Evolutionary conservation across 352 stramenopile species (phyloP).

Genomic region (Phytophthora meadii): DNA sequence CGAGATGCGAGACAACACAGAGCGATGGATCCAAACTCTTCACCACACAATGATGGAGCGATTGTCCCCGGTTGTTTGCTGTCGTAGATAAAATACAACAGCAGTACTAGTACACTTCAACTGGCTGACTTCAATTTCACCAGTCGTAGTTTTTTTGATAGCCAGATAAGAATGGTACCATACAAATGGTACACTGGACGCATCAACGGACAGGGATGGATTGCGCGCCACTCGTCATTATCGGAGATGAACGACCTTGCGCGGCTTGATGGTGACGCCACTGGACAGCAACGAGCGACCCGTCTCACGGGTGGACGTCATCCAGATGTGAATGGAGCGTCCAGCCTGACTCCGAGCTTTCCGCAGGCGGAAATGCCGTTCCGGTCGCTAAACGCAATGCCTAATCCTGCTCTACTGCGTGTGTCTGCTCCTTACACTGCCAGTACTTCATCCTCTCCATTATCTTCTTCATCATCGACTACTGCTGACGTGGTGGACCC

Average conservation of each 20-base stretch:
- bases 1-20: slow-evolving; percentile 41
- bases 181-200: slow-evolving; percentile 11
- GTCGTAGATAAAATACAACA: slow-evolving; percentile 19
- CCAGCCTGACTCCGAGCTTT: slow-evolving; percentile 15
- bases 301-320: slow-evolving; percentile 10
- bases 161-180: slow-evolving; percentile 4
- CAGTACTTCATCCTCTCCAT: slow-evolving; percentile 22
- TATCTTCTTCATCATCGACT: slow-evolving; percentile 24
- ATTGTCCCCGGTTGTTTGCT: slow-evolving; percentile 37
- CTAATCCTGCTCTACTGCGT: slow-evolving; percentile 9
- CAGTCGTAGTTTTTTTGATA: neutral
- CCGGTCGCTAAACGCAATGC: slow-evolving; percentile 9
- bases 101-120: neutral
- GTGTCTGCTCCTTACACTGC: neutral
- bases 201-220: slow-evolving; percentile 4
- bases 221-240: slow-evolving; percentile 22
- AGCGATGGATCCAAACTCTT: slow-evolving; percentile 46
- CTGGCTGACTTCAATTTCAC: neutral
- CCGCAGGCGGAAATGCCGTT: slow-evolving; percentile 17
- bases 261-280: slow-evolving; percentile 10
- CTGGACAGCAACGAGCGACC: neutral
- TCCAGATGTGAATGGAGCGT: neutral
- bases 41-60: slow-evolving; percentile 43
- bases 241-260: slow-evolving; percentile 8
- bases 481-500: slow-evolving; percentile 11